Percentiles rank a stretch among this genome's conserved stretches.
phyloP scores from a whole-genome alignment of 2,329 filamentous ascomycete genomes.

The Xylaria hypoxylon region DNA sequence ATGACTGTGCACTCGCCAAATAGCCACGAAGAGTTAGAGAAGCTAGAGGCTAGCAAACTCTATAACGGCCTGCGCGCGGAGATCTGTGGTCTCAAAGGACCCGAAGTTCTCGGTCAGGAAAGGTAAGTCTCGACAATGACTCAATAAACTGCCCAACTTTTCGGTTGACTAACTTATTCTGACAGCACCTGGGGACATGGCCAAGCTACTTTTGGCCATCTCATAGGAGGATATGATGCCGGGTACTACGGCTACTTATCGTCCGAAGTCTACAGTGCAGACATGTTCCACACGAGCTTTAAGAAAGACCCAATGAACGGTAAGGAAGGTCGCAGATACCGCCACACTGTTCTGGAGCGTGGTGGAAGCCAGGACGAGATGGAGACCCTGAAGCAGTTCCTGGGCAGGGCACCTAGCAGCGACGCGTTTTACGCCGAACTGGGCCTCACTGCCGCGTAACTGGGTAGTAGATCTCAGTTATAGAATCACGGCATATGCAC shows the following conservation, averaged over 20 bases:
- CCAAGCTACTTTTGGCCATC: slow-evolving; percentile 82
- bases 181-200: slow-evolving; percentile 77
- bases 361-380: slow-evolving; percentile 86
- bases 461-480: slow-evolving; percentile 26
- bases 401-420: slow-evolving; percentile 79
- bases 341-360: slow-evolving; percentile 81
- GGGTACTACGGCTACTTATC: slow-evolving; percentile 83
- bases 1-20: slow-evolving; percentile 82
- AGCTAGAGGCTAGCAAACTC: slow-evolving; percentile 71
- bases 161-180: slow-evolving; percentile 45
- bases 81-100: slow-evolving; percentile 79
- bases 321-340: slow-evolving; percentile 78
- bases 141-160: neutral
- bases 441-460: slow-evolving; percentile 58
- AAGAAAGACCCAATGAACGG: slow-evolving; percentile 82
- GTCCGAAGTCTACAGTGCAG: slow-evolving; percentile 82
- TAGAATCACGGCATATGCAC: slow-evolving; percentile 25
- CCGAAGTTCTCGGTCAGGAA: slow-evolving; percentile 71
- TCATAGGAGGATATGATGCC: slow-evolving; percentile 87
- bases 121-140: slow-evolving; percentile 56
- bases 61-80: slow-evolving; percentile 80
- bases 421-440: slow-evolving; percentile 86
- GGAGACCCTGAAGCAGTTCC: slow-evolving; percentile 80
- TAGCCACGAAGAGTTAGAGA: slow-evolving; percentile 75
- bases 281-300: slow-evolving; percentile 89